phyloP scores from a whole-genome alignment of 78 protist species.

The Isochrysis galbana region DNA sequence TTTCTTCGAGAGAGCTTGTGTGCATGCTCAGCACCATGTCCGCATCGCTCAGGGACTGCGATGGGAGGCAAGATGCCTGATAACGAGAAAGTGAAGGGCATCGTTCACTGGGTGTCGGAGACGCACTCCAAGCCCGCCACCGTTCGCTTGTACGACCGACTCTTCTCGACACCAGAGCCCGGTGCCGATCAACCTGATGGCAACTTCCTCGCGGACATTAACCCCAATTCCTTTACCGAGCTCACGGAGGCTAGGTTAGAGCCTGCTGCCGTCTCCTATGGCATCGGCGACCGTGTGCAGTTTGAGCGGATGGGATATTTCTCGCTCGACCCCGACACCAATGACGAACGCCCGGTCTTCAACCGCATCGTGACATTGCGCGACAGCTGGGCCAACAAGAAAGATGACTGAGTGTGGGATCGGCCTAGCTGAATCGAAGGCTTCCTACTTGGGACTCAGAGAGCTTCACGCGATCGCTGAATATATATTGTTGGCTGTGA shows the following conservation, averaged over 20 bases:
- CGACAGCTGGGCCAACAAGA: constrained; percentile 24
- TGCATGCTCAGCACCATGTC: too few relatives aligned
- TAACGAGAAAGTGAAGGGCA: constrained; percentile 33
- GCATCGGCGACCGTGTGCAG: background rate
- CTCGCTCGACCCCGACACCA: constrained; percentile 4
- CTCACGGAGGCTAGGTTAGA: background rate
- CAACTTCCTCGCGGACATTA: constrained; percentile 29
- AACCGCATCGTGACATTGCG: constrained; percentile 43
- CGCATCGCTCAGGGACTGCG: too few relatives aligned
- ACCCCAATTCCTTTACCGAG: background rate
- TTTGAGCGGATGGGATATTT: constrained; percentile 43
- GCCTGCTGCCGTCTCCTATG: background rate
- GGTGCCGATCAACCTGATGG: constrained; percentile 32
- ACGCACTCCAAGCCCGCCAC: background rate
- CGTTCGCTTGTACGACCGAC: constrained; percentile 34
- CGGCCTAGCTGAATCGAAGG: too few relatives aligned
- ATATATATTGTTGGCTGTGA: too few relatives aligned
- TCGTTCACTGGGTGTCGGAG: constrained; percentile 31
- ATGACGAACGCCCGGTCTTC: background rate
- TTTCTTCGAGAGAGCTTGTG: too few relatives aligned
- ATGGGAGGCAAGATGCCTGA: background rate
- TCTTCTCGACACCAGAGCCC: background rate
- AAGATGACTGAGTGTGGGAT: background rate
- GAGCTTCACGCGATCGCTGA: too few relatives aligned
- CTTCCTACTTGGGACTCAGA: too few relatives aligned